phyloP scores from a whole-genome alignment of 2,329 filamentous ascomycete species.

The Teratosphaeria zuluensis region DNA sequence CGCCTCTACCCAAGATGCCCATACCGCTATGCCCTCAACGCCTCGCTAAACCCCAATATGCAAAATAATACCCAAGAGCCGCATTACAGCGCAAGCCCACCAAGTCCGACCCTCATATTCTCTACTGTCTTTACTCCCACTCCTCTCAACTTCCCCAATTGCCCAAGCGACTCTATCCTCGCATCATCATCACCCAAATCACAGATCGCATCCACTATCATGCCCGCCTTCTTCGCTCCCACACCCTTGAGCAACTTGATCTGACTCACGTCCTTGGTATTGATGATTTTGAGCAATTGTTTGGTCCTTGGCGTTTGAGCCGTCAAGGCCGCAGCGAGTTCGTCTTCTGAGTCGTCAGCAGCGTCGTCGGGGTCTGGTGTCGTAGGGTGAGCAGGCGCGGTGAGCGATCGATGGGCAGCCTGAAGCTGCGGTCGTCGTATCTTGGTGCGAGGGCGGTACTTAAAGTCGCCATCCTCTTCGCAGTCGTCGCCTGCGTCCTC shows the following conservation, averaged over 20 bases:
- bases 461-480: conserved; percentile 27
- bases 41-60: not conserved
- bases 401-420: conserved; percentile 4
- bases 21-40: not conserved
- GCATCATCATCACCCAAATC: conserved; percentile 30
- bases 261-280: conserved; percentile 56
- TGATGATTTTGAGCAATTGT: conserved; percentile 59
- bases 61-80: not conserved
- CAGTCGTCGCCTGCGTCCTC: conserved; percentile 18
- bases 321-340: conserved; percentile 15
- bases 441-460: conserved; percentile 31
- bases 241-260: conserved; percentile 62
- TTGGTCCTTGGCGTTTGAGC: conserved; percentile 48
- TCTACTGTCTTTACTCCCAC: conserved; percentile 43
- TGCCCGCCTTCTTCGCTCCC: conserved; percentile 59
- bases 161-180: conserved; percentile 30
- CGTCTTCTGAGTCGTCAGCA: conserved; percentile 23
- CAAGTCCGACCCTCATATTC: conserved; percentile 36
- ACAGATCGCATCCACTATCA: conserved; percentile 39
- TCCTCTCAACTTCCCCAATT: conserved; percentile 38
- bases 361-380: conserved; percentile 14
- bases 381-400: conserved; percentile 1
- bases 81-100: conserved; percentile 12
- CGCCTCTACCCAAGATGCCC: not conserved
- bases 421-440: conserved; percentile 14